Evolutionary conservation across 2,329 filamentous ascomycete genomes (phyloP).

Genomic region (Phialemonium atrogriseum): DNA sequence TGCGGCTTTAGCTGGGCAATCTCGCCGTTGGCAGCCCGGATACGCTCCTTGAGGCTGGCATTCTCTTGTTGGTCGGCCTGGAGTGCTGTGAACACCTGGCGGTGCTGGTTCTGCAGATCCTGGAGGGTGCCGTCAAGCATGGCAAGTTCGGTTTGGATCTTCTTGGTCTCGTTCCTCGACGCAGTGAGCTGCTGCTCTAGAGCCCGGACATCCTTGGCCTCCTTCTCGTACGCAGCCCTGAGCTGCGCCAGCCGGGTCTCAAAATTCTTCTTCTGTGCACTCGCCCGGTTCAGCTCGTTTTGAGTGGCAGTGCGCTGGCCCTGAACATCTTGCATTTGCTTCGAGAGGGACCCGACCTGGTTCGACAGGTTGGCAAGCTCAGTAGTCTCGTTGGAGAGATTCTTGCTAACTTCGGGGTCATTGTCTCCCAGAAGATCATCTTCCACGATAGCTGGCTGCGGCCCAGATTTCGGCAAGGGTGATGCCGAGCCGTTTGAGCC

Average conservation of each 20-base stretch:
- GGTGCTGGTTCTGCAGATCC: slow-evolving; percentile 76
- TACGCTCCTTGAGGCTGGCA: slow-evolving; percentile 73
- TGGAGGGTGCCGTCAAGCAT: slow-evolving; percentile 73
- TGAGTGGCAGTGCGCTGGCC: slow-evolving; percentile 71
- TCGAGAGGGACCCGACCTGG: slow-evolving; percentile 83
- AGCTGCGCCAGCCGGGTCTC: slow-evolving; percentile 83
- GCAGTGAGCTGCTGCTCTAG: slow-evolving; percentile 75
- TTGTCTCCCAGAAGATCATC: slow-evolving; percentile 86
- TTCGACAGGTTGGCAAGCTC: slow-evolving; percentile 95
- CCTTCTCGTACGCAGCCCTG: slow-evolving; percentile 83
- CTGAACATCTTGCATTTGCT: slow-evolving; percentile 90
- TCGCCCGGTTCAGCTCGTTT: slow-evolving; percentile 72
- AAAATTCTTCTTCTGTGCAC: slow-evolving; percentile 84
- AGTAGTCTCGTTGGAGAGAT: slow-evolving; percentile 78
- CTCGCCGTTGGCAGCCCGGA: slow-evolving; percentile 73
- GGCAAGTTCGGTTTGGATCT: slow-evolving; percentile 75
- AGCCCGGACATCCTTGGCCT: slow-evolving; percentile 76
- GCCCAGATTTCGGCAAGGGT: slow-evolving; percentile 25
- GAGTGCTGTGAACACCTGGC: slow-evolving; percentile 63
- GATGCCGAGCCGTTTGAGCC: slow-evolving; percentile 39
- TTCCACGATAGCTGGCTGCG: slow-evolving; percentile 27
- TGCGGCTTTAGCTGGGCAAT: slow-evolving; percentile 79
- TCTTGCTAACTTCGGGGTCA: slow-evolving; percentile 82
- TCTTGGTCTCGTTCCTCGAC: slow-evolving; percentile 73
- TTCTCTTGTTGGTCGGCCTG: slow-evolving; percentile 90